Evolutionary conservation across 768 basidiomycete species (phyloP).

Genomic region (Tulasnella sp.): DNA sequence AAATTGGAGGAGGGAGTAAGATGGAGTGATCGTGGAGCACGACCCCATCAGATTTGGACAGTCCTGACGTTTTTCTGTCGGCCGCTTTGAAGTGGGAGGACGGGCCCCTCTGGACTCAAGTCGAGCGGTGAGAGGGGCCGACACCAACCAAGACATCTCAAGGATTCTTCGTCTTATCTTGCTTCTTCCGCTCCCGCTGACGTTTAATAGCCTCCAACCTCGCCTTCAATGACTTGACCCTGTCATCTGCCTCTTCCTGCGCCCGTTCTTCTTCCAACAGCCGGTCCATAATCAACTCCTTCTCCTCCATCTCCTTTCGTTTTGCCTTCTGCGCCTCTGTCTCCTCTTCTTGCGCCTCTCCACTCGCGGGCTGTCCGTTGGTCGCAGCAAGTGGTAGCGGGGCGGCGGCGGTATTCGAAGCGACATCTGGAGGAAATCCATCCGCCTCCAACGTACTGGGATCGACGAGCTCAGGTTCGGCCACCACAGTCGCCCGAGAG

Average conservation of each 20-base stretch:
- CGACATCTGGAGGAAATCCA: constrained; percentile 34
- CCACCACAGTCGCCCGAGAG: constrained; percentile 56
- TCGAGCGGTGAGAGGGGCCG: too few species aligned
- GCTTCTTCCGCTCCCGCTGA: constrained; percentile 31
- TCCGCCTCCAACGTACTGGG: constrained; percentile 28
- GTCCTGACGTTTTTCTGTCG: too few species aligned
- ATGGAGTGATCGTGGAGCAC: too few species aligned
- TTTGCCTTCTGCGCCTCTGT: constrained; percentile 38
- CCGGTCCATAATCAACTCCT: constrained; percentile 76
- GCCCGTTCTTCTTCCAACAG: constrained; percentile 72
- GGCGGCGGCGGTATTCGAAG: neutral
- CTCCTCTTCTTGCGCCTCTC: constrained; percentile 26
- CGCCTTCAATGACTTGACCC: constrained; percentile 51
- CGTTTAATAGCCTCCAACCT: constrained; percentile 47
- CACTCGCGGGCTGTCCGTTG: constrained; percentile 17
- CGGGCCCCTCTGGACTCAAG: too few species aligned
- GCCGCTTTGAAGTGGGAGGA: too few species aligned
- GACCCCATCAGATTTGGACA: too few species aligned
- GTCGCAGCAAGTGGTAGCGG: too few species aligned
- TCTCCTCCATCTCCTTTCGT: constrained; percentile 54
- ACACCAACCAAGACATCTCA: too few species aligned
- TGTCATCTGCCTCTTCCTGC: constrained; percentile 79
- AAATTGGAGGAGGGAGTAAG: too few species aligned
- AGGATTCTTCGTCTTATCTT: too few species aligned
- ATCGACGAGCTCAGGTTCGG: constrained; percentile 47